Conservation (phyloP, 768 basidiomycete species). For the Rhodotorula taiwanensis region DNA sequence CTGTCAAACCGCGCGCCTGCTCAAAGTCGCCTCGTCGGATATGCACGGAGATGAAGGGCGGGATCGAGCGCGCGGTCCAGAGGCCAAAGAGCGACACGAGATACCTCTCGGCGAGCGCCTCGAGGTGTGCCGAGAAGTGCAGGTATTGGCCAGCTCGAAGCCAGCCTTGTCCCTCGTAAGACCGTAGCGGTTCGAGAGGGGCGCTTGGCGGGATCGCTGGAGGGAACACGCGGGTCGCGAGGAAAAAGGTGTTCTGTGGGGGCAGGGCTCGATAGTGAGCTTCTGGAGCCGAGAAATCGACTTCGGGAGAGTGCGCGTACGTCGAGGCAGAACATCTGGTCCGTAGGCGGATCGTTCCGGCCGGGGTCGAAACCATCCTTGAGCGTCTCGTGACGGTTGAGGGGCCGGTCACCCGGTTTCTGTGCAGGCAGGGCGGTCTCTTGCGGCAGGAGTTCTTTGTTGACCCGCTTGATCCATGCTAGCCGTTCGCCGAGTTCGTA, state of each 20-base stretch:
- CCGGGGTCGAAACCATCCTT: constrained; percentile 26
- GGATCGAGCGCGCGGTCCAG: neutral
- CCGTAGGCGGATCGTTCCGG: neutral
- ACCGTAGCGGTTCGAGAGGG: constrained; percentile 4
- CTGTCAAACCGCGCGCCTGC: constrained; percentile 18
- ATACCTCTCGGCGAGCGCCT: constrained; percentile 17
- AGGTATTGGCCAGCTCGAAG: constrained; percentile 19
- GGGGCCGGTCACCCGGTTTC: too few relatives aligned
- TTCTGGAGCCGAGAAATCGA: too few relatives aligned
- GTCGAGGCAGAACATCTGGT: constrained; percentile 34
- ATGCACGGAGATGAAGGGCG: constrained; percentile 35
- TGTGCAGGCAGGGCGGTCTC: neutral
- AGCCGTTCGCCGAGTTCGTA: constrained; percentile 1
- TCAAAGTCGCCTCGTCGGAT: constrained; percentile 35
- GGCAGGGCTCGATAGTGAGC: too few relatives aligned
- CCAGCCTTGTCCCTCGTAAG: constrained; percentile 28
- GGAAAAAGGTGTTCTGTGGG: constrained; percentile 23
- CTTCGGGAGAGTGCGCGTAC: too few relatives aligned
- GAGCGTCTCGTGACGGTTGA: constrained; percentile 8
- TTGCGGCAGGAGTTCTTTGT: constrained; percentile 15
- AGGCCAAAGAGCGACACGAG: constrained; percentile 21
- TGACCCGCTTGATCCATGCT: constrained; percentile 17
- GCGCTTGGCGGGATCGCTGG: constrained; percentile 5
- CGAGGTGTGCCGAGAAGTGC: constrained; percentile 18
- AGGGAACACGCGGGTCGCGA: constrained; percentile 26